A percentile compares a stretch with the other conserved stretches of the same genome.
Conservation (phyloP, 371 early-diverging fungal species). For the Synchytrium microbalum region DNA sequence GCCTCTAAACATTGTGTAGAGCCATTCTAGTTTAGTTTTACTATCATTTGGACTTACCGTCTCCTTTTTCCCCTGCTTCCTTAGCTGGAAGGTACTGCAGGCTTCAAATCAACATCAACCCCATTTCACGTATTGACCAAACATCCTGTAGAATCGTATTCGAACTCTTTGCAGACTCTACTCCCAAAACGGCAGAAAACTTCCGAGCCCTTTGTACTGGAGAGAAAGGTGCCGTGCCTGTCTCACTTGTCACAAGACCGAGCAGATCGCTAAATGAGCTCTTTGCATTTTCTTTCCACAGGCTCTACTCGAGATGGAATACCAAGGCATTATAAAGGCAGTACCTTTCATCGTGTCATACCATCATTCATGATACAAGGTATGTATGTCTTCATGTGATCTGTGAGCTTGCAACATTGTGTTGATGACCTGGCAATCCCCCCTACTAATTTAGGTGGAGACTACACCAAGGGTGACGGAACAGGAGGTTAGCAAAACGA, state of each 20-base stretch:
- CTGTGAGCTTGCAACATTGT: neutral
- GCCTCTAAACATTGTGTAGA: conserved; percentile 2
- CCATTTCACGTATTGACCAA: neutral
- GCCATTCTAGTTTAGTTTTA: conserved; percentile 10
- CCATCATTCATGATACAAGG: conserved; percentile 48
- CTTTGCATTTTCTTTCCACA: too few species aligned
- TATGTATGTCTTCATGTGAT: conserved; percentile 13
- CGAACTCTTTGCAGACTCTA: conserved; percentile 65
- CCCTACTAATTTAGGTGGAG: conserved; percentile 13
- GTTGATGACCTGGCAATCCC: neutral
- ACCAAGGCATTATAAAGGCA: conserved; percentile 74
- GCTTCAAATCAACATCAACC: neutral
- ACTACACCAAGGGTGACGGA: conserved; percentile 46
- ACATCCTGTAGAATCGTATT: conserved; percentile 27
- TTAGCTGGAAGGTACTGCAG: neutral
- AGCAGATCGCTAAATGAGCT: too few species aligned
- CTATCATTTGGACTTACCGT: conserved; percentile 3
- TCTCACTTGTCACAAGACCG: conserved; percentile 20
- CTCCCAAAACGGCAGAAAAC: conserved; percentile 97
- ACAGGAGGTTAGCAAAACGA: conserved; percentile 41
- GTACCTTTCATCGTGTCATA: conserved; percentile 88
- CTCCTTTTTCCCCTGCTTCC: neutral
- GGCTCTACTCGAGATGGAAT: too few species aligned
- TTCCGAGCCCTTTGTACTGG: conserved; percentile 92
- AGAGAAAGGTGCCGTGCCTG: conserved; percentile 34